A percentile compares a stretch with the other conserved stretches of the same genome.
Conservation (phyloP, 2,329 filamentous ascomycete genomes). For the Cercospora sojina region DNA sequence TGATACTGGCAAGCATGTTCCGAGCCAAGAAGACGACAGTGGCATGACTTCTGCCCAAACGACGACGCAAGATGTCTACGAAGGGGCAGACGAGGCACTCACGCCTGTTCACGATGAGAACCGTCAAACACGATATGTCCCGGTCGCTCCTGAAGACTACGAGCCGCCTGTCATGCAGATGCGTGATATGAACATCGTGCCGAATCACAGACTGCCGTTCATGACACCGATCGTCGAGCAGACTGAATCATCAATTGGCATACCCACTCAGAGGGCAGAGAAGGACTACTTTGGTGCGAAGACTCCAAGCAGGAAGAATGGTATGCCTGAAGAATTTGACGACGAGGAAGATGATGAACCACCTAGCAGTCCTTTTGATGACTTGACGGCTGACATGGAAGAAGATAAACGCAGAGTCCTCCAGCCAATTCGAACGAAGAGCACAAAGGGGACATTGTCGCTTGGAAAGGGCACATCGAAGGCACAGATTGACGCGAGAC, state of each 20-base stretch:
- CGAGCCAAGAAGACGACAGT: slow-evolving; percentile 46
- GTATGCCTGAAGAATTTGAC: slow-evolving; percentile 38
- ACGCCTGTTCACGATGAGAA: slow-evolving; percentile 49
- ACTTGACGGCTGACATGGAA: slow-evolving; percentile 56
- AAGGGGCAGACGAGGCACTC: slow-evolving; percentile 39
- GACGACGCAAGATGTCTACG: slow-evolving; percentile 39
- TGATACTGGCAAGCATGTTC: slow-evolving; percentile 69
- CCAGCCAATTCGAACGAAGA: slow-evolving; percentile 53
- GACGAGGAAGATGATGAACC: slow-evolving; percentile 49
- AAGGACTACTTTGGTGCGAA: slow-evolving; percentile 65
- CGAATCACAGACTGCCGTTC: slow-evolving; percentile 90
- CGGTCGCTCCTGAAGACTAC: slow-evolving; percentile 82
- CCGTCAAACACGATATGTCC: slow-evolving; percentile 66
- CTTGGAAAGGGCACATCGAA: slow-evolving; percentile 37
- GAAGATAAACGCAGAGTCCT: slow-evolving; percentile 47
- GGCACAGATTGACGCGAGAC: slow-evolving; percentile 35
- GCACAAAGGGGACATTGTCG: slow-evolving; percentile 46
- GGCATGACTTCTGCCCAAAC: slow-evolving; percentile 36
- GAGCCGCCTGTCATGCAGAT: slow-evolving; percentile 72
- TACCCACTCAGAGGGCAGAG: slow-evolving; percentile 57
- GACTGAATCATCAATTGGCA: slow-evolving; percentile 81
- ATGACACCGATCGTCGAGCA: slow-evolving; percentile 98
- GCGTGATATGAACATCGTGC: slow-evolving; percentile 73
- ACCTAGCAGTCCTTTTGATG: slow-evolving; percentile 70
- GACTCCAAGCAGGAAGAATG: slow-evolving; percentile 67